Percentiles rank a stretch among this genome's conserved stretches.
phyloP scores from a whole-genome alignment of 2,329 filamentous ascomycete species.

The Bipolaris cookei region DNA sequence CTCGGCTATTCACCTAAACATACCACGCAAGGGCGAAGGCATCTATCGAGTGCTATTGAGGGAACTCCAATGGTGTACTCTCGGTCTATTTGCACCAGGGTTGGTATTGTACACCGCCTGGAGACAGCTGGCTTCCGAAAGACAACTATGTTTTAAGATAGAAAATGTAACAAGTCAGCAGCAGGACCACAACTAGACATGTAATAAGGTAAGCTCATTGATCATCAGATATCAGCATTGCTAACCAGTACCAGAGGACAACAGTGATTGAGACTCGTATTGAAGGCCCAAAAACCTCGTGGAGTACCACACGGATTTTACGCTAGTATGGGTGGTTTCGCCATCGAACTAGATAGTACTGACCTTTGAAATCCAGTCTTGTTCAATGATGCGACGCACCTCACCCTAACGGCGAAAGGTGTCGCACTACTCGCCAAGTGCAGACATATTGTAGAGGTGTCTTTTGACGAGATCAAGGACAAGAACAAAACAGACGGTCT shows the following conservation, averaged over 20 bases:
- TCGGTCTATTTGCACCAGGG: constrained; percentile 25
- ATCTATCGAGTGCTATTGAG: constrained; percentile 4
- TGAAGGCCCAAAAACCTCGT: constrained; percentile 6
- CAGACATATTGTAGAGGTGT: constrained; percentile 1
- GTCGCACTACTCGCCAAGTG: constrained; percentile 8
- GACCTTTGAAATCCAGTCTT: background rate
- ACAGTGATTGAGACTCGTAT: background rate
- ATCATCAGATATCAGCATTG: background rate
- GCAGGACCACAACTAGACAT: background rate
- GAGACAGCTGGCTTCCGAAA: constrained; percentile 18
- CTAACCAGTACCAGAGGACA: background rate
- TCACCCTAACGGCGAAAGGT: background rate
- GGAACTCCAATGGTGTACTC: constrained; percentile 16
- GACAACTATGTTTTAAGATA: constrained; percentile 13
- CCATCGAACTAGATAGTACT: constrained; percentile 16
- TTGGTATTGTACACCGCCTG: constrained; percentile 19
- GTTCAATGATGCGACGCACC: background rate
- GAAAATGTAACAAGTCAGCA: background rate
- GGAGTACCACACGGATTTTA: constrained; percentile 24
- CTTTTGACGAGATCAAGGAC: constrained; percentile 21
- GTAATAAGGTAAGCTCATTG: background rate
- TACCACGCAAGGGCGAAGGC: constrained; percentile 10
- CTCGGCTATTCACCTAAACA: constrained; percentile 25
- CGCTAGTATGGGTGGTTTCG: constrained; percentile 26
- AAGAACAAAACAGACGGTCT: constrained; percentile 30